Evolutionary conservation across 768 basidiomycete genomes (phyloP).

Genomic region (Auricularia auricula-judae): DNA sequence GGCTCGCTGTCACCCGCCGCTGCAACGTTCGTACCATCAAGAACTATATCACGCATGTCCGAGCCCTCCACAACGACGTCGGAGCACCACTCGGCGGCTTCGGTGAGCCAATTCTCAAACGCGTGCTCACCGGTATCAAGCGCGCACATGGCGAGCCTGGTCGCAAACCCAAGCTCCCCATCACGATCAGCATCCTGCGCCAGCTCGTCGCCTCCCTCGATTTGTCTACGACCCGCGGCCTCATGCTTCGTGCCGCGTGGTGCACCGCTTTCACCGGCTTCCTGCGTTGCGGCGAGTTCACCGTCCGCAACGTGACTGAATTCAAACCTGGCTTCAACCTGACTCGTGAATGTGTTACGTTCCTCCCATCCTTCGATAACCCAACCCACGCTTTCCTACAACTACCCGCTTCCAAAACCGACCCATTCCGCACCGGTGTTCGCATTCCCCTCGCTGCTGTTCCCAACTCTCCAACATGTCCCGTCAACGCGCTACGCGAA

Average conservation of each 20-base stretch:
- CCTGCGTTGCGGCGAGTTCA: slow-evolving; percentile 17
- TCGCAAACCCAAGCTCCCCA: slow-evolving; percentile 18
- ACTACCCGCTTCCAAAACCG: slow-evolving; percentile 26
- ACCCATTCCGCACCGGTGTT: slow-evolving; percentile 23
- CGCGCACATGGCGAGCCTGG: slow-evolving; percentile 16
- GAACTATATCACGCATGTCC: slow-evolving; percentile 15
- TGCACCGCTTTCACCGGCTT: slow-evolving; percentile 13
- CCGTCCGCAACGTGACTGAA: slow-evolving; percentile 1
- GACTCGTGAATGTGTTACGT: slow-evolving; percentile 14
- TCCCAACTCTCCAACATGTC: slow-evolving; percentile 5
- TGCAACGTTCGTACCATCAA: slow-evolving; percentile 15
- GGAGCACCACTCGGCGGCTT: slow-evolving; percentile 17
- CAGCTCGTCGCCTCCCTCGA: not conserved
- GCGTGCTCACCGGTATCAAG: slow-evolving; percentile 24
- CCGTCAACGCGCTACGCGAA: slow-evolving; percentile 7
- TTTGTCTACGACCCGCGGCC: slow-evolving; percentile 1
- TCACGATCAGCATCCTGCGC: slow-evolving; percentile 16
- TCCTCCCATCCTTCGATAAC: slow-evolving; percentile 16
- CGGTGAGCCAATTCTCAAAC: slow-evolving; percentile 18
- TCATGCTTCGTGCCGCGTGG: slow-evolving; percentile 10
- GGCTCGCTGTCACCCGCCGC: not conserved
- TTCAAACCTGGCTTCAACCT: slow-evolving; percentile 13
- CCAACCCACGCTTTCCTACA: slow-evolving; percentile 13
- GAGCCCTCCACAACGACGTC: slow-evolving; percentile 18
- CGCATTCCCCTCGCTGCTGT: slow-evolving; percentile 15